Evolutionary conservation across 805 yeast species (phyloP).

Genomic region (Dipodascopsis tothii): DNA sequence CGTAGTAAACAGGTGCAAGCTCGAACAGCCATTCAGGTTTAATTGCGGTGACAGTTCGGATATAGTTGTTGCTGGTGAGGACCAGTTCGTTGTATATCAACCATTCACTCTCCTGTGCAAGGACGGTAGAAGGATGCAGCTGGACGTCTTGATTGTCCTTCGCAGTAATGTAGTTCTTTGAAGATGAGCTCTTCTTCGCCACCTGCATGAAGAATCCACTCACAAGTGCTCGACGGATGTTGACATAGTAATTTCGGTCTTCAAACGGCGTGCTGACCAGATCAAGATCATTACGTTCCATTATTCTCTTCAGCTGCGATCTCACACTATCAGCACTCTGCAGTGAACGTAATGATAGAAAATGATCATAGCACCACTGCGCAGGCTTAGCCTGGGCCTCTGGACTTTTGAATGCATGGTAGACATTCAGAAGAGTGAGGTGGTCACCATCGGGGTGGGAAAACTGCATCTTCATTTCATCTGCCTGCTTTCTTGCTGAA

Average conservation of each 20-base stretch:
- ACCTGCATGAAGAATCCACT: slow-evolving; percentile 98
- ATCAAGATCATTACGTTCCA: slow-evolving; percentile 74
- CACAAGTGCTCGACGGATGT: slow-evolving; percentile 76
- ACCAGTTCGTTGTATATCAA: slow-evolving; percentile 92
- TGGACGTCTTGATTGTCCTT: slow-evolving; percentile 94
- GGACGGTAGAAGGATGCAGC: slow-evolving; percentile 86
- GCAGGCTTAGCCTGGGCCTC: slow-evolving; percentile 50
- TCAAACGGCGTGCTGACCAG: slow-evolving; percentile 61
- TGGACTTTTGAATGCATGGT: slow-evolving; percentile 69
- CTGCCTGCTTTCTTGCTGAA: slow-evolving; percentile 78
- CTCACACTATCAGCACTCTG: slow-evolving; percentile 83
- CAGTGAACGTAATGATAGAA: slow-evolving; percentile 73
- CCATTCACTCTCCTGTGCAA: slow-evolving; percentile 87
- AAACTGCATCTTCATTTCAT: slow-evolving; percentile 77
- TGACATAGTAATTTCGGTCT: slow-evolving; percentile 59
- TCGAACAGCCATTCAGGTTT: slow-evolving; percentile 90
- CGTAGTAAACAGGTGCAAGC: slow-evolving; percentile 65
- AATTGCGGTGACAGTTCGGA: slow-evolving; percentile 84
- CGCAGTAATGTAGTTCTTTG: slow-evolving; percentile 78
- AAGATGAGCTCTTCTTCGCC: slow-evolving; percentile 65
- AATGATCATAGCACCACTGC: slow-evolving; percentile 92
- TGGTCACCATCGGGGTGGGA: slow-evolving; percentile 96
- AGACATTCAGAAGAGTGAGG: slow-evolving; percentile 80
- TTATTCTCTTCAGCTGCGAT: slow-evolving; percentile 68
- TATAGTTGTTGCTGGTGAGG: slow-evolving; percentile 84